phyloP scores from a whole-genome alignment of 345 rosid species.

The Triadica sebifera region DNA sequence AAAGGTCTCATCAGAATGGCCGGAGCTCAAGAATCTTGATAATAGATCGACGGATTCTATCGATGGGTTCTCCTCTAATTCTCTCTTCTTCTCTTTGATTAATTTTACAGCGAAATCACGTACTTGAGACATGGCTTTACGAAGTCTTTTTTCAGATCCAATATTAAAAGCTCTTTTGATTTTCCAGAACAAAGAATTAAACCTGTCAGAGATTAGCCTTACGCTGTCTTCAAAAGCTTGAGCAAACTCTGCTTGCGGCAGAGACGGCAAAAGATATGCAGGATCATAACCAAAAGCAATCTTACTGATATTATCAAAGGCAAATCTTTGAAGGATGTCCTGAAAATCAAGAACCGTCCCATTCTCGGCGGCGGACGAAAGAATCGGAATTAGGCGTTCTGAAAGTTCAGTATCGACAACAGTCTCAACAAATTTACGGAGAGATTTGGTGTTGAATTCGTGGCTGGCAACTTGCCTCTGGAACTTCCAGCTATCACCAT shows the following conservation, averaged over 20 bases:
- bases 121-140: constrained; percentile 34
- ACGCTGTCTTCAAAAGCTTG: constrained; percentile 49
- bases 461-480: constrained; percentile 74
- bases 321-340: constrained; percentile 60
- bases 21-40: constrained; percentile 52
- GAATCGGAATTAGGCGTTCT: constrained; percentile 54
- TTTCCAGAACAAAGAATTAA: constrained; percentile 41
- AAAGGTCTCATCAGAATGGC: constrained; percentile 42
- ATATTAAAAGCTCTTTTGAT: constrained; percentile 38
- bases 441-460: constrained; percentile 69
- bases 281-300: constrained; percentile 74
- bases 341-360: constrained; percentile 45
- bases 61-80: constrained; percentile 21
- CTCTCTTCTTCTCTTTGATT: constrained; percentile 44
- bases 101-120: constrained; percentile 51
- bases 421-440: constrained; percentile 55
- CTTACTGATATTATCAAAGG: constrained; percentile 68
- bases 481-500: constrained; percentile 63
- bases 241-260: constrained; percentile 40
- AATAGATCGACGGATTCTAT: constrained; percentile 47
- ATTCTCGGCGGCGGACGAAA: constrained; percentile 35
- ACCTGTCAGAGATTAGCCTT: constrained; percentile 36
- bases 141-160: constrained; percentile 49
- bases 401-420: constrained; percentile 55
- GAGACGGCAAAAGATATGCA: constrained; percentile 43